These are phyloP conservation scores for Hortaea werneckii DNA, from an alignment of 2,329 filamentous ascomycete species.

Conservation along the genomic window DNA sequence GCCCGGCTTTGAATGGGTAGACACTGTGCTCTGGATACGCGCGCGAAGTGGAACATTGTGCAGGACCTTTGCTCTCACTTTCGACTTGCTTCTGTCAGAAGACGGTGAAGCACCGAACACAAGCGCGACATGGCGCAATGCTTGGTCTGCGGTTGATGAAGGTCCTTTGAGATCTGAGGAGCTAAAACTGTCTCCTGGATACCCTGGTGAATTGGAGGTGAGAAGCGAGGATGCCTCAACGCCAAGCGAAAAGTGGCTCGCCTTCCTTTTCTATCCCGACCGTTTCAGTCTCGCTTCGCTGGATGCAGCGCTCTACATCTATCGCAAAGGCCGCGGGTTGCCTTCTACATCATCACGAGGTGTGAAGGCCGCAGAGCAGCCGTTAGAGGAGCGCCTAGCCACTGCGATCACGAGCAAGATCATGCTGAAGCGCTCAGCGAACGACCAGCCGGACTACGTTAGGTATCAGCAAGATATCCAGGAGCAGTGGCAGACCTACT, in stretches of 20 bases:
- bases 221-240: conserved; percentile 18
- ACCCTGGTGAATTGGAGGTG: conserved; percentile 24
- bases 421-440: conserved; percentile 49
- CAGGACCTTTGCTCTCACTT: conserved; percentile 61
- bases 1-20: conserved; percentile 28
- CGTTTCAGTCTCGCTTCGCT: conserved; percentile 70
- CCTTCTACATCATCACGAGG: conserved; percentile 24
- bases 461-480: conserved; percentile 65
- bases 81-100: conserved; percentile 55
- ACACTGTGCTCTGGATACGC: conserved; percentile 37
- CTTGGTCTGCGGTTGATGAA: conserved; percentile 37
- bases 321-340: conserved; percentile 53
- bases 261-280: conserved; percentile 72
- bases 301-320: conserved; percentile 73
- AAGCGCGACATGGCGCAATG: conserved; percentile 53
- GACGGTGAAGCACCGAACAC: conserved; percentile 43
- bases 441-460: conserved; percentile 62
- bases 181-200: conserved; percentile 28
- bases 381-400: conserved; percentile 67
- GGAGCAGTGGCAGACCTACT: conserved; percentile 82
- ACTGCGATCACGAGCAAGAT: conserved; percentile 61
- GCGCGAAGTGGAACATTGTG: conserved; percentile 47
- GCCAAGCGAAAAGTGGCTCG: conserved; percentile 66
- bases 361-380: conserved; percentile 41
- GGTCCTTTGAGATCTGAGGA: conserved; percentile 32